phyloP scores from a whole-genome alignment of 257 asterid species.

The Solanum sitiens region DNA sequence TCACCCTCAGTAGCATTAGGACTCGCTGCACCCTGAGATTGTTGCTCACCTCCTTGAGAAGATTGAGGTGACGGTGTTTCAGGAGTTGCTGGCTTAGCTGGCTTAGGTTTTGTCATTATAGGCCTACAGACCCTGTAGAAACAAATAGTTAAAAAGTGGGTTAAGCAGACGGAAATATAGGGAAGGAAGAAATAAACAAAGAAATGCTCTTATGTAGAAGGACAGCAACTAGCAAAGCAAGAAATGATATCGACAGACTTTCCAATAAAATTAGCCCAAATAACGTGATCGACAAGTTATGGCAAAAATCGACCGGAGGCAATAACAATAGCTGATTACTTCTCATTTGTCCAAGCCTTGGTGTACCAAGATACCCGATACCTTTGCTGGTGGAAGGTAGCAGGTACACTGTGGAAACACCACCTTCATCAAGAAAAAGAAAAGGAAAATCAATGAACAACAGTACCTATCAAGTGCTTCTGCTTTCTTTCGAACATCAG shows the following conservation, averaged over 20 bases:
- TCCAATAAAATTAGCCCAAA: background rate
- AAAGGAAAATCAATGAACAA: background rate
- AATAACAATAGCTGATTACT: background rate
- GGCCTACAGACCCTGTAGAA: constrained; percentile 70
- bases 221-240: background rate
- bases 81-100: constrained; percentile 60
- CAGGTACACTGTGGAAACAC: background rate
- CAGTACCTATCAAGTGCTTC: constrained; percentile 77
- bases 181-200: background rate
- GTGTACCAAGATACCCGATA: background rate
- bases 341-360: background rate
- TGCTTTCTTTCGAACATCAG: constrained; percentile 65
- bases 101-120: constrained; percentile 77
- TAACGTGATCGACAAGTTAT: background rate
- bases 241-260: background rate
- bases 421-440: background rate
- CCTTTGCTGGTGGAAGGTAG: background rate
- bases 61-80: constrained; percentile 40
- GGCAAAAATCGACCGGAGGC: background rate
- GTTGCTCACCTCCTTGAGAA: constrained; percentile 47
- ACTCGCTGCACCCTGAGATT: constrained; percentile 28
- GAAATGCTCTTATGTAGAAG: background rate
- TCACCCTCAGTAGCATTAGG: constrained; percentile 7
- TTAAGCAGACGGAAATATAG: background rate
- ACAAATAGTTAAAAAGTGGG: background rate